Conservation (phyloP, 2,329 filamentous ascomycete species). For the Fusarium devonianum region DNA sequence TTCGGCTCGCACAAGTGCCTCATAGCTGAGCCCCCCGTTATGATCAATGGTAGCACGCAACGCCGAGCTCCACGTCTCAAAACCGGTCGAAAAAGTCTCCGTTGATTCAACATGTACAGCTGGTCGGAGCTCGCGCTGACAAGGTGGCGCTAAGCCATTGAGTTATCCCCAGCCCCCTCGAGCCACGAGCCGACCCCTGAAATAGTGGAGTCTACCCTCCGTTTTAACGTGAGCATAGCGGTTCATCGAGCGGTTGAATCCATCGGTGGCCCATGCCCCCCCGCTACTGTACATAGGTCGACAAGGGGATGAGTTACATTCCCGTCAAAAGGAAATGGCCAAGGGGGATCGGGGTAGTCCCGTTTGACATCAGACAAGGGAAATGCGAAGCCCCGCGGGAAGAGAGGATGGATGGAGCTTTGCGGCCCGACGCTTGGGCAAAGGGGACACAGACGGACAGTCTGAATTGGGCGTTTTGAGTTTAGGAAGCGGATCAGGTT, state of each 20-base stretch:
- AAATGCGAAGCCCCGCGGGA: background rate
- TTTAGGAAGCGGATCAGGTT: background rate
- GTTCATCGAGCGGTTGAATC: conserved; percentile 25
- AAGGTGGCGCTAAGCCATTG: conserved; percentile 34
- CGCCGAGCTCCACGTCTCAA: conserved; percentile 21
- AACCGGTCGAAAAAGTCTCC: conserved; percentile 8
- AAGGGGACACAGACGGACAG: background rate
- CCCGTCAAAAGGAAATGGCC: conserved; percentile 10
- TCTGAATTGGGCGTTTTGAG: background rate
- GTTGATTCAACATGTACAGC: conserved; percentile 15
- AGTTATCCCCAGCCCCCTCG: conserved; percentile 27
- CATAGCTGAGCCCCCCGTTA: conserved; percentile 3
- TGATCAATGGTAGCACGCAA: conserved; percentile 22
- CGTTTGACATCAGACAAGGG: conserved; percentile 11
- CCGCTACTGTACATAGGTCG: conserved; percentile 25
- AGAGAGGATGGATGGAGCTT: conserved; percentile 21
- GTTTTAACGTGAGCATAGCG: conserved; percentile 24
- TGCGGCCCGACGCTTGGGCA: conserved; percentile 20
- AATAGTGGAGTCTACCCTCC: conserved; percentile 16
- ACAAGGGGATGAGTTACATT: conserved; percentile 32
- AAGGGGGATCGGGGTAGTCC: conserved; percentile 21
- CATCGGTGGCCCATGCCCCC: conserved; percentile 37
- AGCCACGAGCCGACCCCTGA: conserved; percentile 31
- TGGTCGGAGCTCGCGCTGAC: conserved; percentile 16
- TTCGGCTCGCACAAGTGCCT: conserved; percentile 19